Evolutionary conservation across 768 basidiomycete species (phyloP).

Genomic region (Trametes gibbosa): DNA sequence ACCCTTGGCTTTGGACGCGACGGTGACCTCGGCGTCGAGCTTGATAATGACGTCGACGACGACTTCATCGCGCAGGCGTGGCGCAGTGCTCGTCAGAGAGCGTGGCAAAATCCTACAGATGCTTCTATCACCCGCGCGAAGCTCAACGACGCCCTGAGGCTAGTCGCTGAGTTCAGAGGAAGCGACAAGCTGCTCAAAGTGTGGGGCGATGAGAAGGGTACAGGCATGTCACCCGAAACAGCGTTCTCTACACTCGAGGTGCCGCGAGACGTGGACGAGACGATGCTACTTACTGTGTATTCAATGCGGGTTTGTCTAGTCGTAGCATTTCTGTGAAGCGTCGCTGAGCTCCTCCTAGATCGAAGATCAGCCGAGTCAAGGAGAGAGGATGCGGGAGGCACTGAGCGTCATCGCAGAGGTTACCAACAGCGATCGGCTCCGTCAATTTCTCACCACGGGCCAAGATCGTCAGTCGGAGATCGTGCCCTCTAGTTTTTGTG

Average conservation of each 20-base stretch:
- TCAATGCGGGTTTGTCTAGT: constrained; percentile 54
- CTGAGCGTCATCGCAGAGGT: constrained; percentile 71
- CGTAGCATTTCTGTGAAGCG: neutral
- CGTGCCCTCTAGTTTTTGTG: neutral
- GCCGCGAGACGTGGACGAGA: constrained; percentile 68
- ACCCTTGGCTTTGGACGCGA: constrained; percentile 68
- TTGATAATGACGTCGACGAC: constrained; percentile 66
- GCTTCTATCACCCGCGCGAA: constrained; percentile 48
- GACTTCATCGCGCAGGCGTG: constrained; percentile 71
- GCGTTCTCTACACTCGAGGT: constrained; percentile 74
- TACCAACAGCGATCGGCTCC: constrained; percentile 68
- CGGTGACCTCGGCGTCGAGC: constrained; percentile 59
- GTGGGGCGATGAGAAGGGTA: constrained; percentile 55
- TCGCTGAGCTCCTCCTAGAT: constrained; percentile 41
- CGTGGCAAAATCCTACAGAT: constrained; percentile 44
- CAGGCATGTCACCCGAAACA: constrained; percentile 61
- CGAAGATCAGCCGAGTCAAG: constrained; percentile 65
- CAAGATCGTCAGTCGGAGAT: constrained; percentile 62
- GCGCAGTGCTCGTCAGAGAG: constrained; percentile 55
- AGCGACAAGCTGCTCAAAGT: constrained; percentile 46
- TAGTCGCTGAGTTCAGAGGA: constrained; percentile 62
- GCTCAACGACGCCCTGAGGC: constrained; percentile 66
- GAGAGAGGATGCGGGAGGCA: constrained; percentile 71
- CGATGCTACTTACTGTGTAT: constrained; percentile 74
- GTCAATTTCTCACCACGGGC: constrained; percentile 62